Base-by-base conservation (phyloP, 2,329 filamentous ascomycete genomes). In the Thielaviopsis musarum region DNA sequence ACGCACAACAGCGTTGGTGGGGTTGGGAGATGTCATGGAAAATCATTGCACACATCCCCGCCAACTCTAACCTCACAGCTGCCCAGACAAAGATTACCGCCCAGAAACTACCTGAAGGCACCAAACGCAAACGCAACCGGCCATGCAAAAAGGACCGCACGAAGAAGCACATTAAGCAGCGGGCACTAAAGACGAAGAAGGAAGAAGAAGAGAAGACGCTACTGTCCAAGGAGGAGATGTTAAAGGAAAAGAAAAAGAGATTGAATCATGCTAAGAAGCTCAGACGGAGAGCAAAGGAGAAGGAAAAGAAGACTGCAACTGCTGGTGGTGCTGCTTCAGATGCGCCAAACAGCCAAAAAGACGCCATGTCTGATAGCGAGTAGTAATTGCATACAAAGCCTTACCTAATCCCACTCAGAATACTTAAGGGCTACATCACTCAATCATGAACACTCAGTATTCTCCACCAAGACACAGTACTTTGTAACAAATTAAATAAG, bases 21-120 rank as follows among this genome's bases (percentile, higher is more conserved):
- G 81, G 81, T 0, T 67, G 80, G 51, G 80, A 83, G 67, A 72
- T 79, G 64, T 80, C 81, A 1, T 84, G 82, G 82, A 74, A 75
- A 59, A 79, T 83, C 15, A 74, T 64, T 45, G 61, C 70, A 3
- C 71, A 69, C 30, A 69, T 81, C 34, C 68, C 65, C 1, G 65
- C 72, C n/a, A 68, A 65, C n/a, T 67, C 67, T 17, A 70, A 68
- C 58, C 64, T 62, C 38, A 64, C 57, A 17, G 56, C 62, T 0
- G 56, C 51, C 12, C 59, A 65, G 13, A 57, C 62, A 30, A 56
- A 59, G 10, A 26, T 52, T 6, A 26, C 48, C 7, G 45, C 55
- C 24, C 41, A 45, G 38, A 3, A 24, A 12, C 10, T 30, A 5
- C 15, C 38, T 1, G 34, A 9, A 6, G 22, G 34, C 10, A 21